These are phyloP conservation scores for Brettanomyces nanus DNA, from an alignment of 805 yeast genomes.

Conservation along the genomic window DNA sequence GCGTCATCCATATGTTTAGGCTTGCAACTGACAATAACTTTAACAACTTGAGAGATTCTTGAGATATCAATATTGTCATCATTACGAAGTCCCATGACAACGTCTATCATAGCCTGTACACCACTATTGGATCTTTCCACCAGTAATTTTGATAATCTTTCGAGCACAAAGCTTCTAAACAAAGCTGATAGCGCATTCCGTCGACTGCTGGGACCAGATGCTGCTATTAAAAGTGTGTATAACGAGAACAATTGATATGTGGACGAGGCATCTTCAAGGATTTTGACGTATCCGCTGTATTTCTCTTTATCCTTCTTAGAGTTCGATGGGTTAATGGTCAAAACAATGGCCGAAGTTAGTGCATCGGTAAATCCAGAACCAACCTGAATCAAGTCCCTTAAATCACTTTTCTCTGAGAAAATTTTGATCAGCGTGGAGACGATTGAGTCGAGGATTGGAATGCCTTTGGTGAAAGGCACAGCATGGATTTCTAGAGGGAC, in stretches of 20 bases:
- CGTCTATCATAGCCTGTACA: conserved; percentile 64
- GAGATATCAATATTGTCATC: conserved; percentile 59
- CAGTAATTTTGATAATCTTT: conserved; percentile 46
- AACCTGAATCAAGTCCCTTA: conserved; percentile 43
- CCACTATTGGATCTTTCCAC: conserved; percentile 48
- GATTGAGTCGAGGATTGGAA: conserved; percentile 15
- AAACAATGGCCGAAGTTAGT: conserved; percentile 38
- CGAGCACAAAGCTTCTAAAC: conserved; percentile 40
- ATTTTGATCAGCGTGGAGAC: conserved; percentile 27
- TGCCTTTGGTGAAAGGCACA: conserved; percentile 12
- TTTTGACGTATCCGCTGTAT: conserved; percentile 10
- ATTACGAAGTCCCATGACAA: conserved; percentile 69
- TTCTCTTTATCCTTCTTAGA: conserved; percentile 2
- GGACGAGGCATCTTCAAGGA: conserved; percentile 39
- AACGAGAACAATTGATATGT: conserved; percentile 60
- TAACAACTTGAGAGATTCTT: conserved; percentile 60
- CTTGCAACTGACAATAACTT: conserved; percentile 47
- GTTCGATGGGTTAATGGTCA: conserved; percentile 29
- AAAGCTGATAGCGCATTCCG: conserved; percentile 25
- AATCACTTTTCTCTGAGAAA: conserved; percentile 37
- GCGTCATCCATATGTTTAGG: conserved; percentile 43
- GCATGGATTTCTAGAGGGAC: conserved; percentile 17
- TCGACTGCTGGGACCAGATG: neutral
- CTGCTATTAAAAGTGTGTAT: conserved; percentile 37
- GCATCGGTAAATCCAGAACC: conserved; percentile 66